phyloP scores from a whole-genome alignment of 2,329 filamentous ascomycete species.

The Fusarium sp. region DNA sequence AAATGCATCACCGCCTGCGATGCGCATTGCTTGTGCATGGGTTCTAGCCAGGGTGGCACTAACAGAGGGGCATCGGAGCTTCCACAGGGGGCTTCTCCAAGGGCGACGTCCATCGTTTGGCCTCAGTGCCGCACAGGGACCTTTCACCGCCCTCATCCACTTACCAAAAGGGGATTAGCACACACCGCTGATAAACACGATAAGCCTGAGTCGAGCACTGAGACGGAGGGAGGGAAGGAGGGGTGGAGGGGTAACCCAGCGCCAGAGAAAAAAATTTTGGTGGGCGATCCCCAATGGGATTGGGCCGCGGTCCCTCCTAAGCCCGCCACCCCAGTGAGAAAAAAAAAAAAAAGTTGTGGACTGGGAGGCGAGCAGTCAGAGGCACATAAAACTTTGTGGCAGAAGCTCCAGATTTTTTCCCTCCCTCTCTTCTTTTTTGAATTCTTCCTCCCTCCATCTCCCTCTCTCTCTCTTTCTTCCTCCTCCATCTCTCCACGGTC shows the following conservation, averaged over 20 bases:
- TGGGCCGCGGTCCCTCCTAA: constrained; percentile 10
- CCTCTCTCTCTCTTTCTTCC: constrained; percentile 48
- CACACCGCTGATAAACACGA: constrained; percentile 42
- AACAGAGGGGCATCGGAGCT: constrained; percentile 29
- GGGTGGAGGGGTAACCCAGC: constrained; percentile 40
- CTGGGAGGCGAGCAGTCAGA: constrained; percentile 29
- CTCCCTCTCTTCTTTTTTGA: constrained; percentile 45
- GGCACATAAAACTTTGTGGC: constrained; percentile 49
- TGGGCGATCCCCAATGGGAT: constrained; percentile 14
- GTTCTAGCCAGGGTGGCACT: constrained; percentile 29
- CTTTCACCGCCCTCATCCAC: constrained; percentile 43
- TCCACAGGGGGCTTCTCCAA: constrained; percentile 19
- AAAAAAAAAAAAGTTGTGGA: constrained; percentile 47
- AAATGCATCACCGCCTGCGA: constrained; percentile 22
- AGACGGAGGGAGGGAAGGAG: constrained; percentile 34
- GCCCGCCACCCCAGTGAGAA: constrained; percentile 19
- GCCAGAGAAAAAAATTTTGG: constrained; percentile 36
- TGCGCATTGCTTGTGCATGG: constrained; percentile 37
- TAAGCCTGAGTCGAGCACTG: constrained; percentile 46
- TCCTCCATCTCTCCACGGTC: constrained; percentile 51
- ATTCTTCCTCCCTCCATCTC: constrained; percentile 42
- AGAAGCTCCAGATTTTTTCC: constrained; percentile 40
- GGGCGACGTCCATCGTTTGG: constrained; percentile 1
- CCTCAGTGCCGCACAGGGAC: constrained; percentile 6
- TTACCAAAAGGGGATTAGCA: constrained; percentile 32